Base-by-base conservation (phyloP, 2,329 filamentous ascomycete species). In the Epichloe aotearoae region DNA sequence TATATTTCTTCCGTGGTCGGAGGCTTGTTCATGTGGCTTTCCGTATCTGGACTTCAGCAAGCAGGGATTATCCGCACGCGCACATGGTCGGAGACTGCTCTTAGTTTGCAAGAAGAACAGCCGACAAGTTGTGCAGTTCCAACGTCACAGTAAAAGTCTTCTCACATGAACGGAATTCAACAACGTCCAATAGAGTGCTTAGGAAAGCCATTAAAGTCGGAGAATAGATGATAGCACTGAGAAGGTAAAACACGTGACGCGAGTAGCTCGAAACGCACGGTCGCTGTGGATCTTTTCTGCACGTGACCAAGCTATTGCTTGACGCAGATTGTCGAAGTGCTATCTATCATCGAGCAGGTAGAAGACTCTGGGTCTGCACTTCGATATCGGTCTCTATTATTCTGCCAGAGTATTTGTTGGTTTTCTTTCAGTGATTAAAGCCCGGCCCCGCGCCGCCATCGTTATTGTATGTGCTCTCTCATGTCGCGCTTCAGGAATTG, bases 401-500 rank as follows among this genome's bases (percentile, higher is more conserved):
- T 69, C 63, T 62, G 62, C 61, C 53, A 55, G 62, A 68, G 62
- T 68, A 69, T 67, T 57, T 61, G 63, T 69, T 68, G 64, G 60
- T 59, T 63, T 39, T n/a, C 41, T 50, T 59, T 59, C 59, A 66
- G 61, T 62, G 57, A 61, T 64, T 63, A 65, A 62, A 53, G 57
- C 57, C 57, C 55, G 55, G 53, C 55, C 54, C 58, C 57, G 60
- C 62, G 56, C 59, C 58, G 23, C 67, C 56, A 59, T 66, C 61
- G 55, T 66, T 66, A 55, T 57, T 60, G 61, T 68, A 63, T 59
- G 59, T 56, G 39, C 47, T 46, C 48, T 43, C 15, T 12, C 19
- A 20, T 17, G 10, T 11, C 23, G 26, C 38, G 33, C 26, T 44
- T 19, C 15, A 11, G 46, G 23, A 17, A 14, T 39, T 53, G 17